Base-by-base conservation (phyloP, 2,329 filamentous ascomycete species). In the Monosporascus cannonballus region DNA sequence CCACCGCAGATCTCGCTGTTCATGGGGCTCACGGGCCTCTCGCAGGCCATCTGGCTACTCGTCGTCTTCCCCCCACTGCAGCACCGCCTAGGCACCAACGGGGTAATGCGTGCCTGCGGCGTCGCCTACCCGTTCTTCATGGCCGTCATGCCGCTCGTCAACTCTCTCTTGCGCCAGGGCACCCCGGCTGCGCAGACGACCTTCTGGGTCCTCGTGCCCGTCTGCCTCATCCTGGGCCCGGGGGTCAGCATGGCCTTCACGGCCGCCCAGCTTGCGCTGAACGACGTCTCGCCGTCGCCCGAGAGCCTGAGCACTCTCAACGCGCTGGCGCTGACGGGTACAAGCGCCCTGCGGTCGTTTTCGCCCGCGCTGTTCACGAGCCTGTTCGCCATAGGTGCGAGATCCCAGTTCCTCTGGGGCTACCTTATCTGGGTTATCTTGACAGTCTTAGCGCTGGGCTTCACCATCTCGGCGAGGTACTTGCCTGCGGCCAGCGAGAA, bases 11-110 rank as follows among this genome's bases (percentile, higher is more conserved):
- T 91, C 56, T 85, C 86, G 1, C 60, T 83, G 2, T 80, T 86
- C 69, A 79, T 93, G 71, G 81, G 76, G 1, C 53, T 85, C 1
- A 79, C 77, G 22, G 89, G 89, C 14, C 70, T 80, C 17, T 76
- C 81, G 4, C 89, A 93, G 67, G 82, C 86, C 1, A 53, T 80
- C 6, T 93, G 88, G 87, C 78, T 90, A 2, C 74, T 93, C 0
- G 56, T 89, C 15, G 73, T 78, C 34, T 92, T 93, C 63, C 87
- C 89, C 1, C 71, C 75, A 0, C 67, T 93, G 1, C 88, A 93
- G 63, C 73, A 69, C 37, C 79, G 80, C 20, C 66, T 84, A 22
- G 87, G 88, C 9, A 91, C 87, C 6, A 84, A 83, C 24, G 79
- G 76, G 4, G 73, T 92, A 0, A 71, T 93, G 55, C 76, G 78